Evolutionary conservation across 2,329 filamentous ascomycete genomes (phyloP), one percentile per base, ranked within the genome.

Genomic region (Alternaria postmessia): DNA sequence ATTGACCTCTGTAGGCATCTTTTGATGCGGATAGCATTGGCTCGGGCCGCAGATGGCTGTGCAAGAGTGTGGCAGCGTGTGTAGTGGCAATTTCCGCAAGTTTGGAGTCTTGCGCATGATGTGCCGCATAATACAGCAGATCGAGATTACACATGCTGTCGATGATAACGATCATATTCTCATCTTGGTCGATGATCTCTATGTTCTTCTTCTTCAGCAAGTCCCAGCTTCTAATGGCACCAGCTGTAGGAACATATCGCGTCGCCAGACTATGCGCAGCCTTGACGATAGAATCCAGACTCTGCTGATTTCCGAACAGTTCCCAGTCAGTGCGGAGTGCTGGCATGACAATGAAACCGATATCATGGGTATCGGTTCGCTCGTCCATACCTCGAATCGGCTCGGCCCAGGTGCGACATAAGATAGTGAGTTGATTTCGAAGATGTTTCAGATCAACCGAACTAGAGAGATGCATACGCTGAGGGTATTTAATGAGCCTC

Each of bases 151-250:
- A 58, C 3, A 55, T 43, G 62, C 76, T 70, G 57, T 81, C 79
- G 28, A 82, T 81, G 36, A 82, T 79, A 5, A 81, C 73, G 3
- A 82, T 69, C 56, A 81, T 81, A 28, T 81, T 80, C 0, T 71
- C 64, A 0, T 58, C 57, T 0, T 79, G 73, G 28, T 82, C 77
- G 0, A 64, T 59, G 42, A 81, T 81, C 1, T 67, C 62, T 53
- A 81, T 81, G 6, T 72, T 54, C 22, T 78, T 78, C 7, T 81
- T 83, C 7, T 76, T 64, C 44, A 81, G 81, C 2, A 72, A 65
- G 52, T 84, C 82, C 82, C 82, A 84, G 6, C 80, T 82, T 49
- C 38, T 77, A 67, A 84, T 75, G 0, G 74, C 75, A 14, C 75
- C 71, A 0, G 79, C 75, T 0, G 60, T 69, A 1, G 61, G 46